These are phyloP conservation scores for Myriosclerotinia duriaeana DNA, from an alignment of 2,329 filamentous ascomycete species.

Conservation along the genomic window DNA sequence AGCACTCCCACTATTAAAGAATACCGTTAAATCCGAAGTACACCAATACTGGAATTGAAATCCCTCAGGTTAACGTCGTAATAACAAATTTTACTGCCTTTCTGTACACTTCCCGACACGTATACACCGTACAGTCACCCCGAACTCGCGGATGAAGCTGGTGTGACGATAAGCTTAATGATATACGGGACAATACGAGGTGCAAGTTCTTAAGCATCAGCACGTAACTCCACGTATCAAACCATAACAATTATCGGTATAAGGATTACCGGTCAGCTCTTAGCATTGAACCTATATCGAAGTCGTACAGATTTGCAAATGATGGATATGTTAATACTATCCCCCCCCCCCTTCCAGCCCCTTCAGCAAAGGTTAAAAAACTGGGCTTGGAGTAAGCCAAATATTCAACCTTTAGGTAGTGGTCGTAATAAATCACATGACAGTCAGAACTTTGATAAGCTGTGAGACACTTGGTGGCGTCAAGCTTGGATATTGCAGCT, in stretches of 20 bases:
- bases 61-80: neutral
- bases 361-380: too few relatives aligned
- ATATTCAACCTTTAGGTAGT: neutral
- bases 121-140: neutral
- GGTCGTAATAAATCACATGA: slow-evolving; percentile 2
- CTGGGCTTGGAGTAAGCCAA: too few relatives aligned
- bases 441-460: neutral
- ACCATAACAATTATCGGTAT: neutral
- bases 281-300: neutral
- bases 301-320: neutral
- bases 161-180: slow-evolving; percentile 14
- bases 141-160: neutral
- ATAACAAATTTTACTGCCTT: neutral
- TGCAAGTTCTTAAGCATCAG: slow-evolving; percentile 15
- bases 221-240: slow-evolving; percentile 15
- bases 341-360: too few relatives aligned
- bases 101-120: neutral
- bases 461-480: neutral
- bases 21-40: neutral
- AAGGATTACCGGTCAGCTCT: neutral
- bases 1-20: neutral
- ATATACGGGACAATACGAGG: slow-evolving; percentile 20
- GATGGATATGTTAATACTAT: neutral
- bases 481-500: neutral
- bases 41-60: neutral